Percentiles rank a stretch among this genome's conserved stretches.
Evolutionary conservation across 2,329 filamentous ascomycete genomes (phyloP).

Genomic region (Hypoxylon sp.): DNA sequence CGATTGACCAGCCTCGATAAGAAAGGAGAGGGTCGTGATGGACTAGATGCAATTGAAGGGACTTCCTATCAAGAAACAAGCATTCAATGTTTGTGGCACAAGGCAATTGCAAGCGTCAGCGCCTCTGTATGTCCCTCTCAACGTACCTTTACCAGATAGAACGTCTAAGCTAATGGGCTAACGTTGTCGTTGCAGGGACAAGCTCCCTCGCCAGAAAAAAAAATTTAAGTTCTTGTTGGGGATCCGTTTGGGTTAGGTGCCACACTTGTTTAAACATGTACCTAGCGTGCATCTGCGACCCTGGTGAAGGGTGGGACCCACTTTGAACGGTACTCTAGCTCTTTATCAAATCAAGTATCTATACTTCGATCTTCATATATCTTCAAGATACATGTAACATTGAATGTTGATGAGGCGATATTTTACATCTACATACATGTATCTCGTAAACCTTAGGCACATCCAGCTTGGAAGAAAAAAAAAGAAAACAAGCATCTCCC

Average conservation of each 20-base stretch:
- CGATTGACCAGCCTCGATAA: conserved; percentile 33
- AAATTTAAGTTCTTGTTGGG: conserved; percentile 57
- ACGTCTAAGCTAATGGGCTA: conserved; percentile 25
- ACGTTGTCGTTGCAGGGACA: conserved; percentile 28
- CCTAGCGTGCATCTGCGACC: conserved; percentile 32
- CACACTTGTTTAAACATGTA: conserved; percentile 47
- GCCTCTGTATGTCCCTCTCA: conserved; percentile 30
- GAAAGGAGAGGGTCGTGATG: conserved; percentile 21
- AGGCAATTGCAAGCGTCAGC: conserved; percentile 27
- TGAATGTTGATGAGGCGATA: conserved; percentile 2
- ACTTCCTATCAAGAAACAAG: conserved; percentile 26
- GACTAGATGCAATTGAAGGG: conserved; percentile 10
- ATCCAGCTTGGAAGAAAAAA: too few relatives aligned
- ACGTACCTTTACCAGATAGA: conserved; percentile 31
- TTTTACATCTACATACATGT: background rate
- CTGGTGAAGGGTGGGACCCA: conserved; percentile 22
- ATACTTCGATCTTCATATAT: conserved; percentile 7
- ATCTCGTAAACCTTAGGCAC: background rate
- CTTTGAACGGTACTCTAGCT: conserved; percentile 20
- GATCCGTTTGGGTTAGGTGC: conserved; percentile 63
- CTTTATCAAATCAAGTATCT: conserved; percentile 15
- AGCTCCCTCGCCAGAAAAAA: conserved; percentile 52
- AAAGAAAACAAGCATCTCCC: background rate
- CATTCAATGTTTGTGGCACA: conserved; percentile 28
- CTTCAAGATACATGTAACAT: background rate